These are phyloP conservation scores for Rhynchospora breviuscula DNA, from an alignment of 176 grass and related monocot genomes.

Conservation along the genomic window DNA sequence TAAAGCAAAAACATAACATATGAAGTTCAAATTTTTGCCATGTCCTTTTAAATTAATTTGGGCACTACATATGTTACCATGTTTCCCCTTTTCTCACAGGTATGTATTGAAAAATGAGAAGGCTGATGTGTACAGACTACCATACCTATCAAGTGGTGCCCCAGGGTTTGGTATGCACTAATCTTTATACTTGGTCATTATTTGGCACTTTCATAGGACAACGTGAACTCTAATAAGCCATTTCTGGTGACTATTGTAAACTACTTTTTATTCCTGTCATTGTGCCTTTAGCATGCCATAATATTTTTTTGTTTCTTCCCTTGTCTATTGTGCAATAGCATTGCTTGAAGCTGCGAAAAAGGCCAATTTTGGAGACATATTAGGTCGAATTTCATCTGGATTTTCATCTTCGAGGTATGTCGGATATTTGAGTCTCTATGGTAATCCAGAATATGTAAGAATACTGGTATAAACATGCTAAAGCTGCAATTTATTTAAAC, in stretches of 20 bases:
- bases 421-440: not conserved
- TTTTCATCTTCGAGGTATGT: constrained; percentile 72
- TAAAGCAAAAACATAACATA: not conserved
- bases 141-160: constrained; percentile 76
- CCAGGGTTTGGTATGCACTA: constrained; percentile 81
- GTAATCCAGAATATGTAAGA: constrained; percentile 3
- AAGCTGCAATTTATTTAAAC: not conserved
- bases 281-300: not conserved
- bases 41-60: not conserved
- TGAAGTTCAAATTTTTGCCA: not conserved
- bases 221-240: not conserved
- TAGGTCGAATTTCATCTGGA: constrained; percentile 59
- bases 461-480: not conserved
- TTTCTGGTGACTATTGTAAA: not conserved
- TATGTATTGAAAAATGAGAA: constrained; percentile 89
- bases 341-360: constrained; percentile 92
- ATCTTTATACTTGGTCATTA: constrained; percentile 16
- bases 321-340: constrained; percentile 34
- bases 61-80: not conserved
- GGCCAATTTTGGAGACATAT: constrained; percentile 64
- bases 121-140: constrained; percentile 87
- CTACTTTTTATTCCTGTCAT: not conserved
- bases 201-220: not conserved
- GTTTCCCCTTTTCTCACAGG: constrained; percentile 35
- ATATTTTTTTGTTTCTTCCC: constrained; percentile 13